Percentiles rank a stretch among this genome's conserved stretches.
phyloP scores from a whole-genome alignment of 1,139 yeast genomes.

The Yamadazyma pseudoaaseri region DNA sequence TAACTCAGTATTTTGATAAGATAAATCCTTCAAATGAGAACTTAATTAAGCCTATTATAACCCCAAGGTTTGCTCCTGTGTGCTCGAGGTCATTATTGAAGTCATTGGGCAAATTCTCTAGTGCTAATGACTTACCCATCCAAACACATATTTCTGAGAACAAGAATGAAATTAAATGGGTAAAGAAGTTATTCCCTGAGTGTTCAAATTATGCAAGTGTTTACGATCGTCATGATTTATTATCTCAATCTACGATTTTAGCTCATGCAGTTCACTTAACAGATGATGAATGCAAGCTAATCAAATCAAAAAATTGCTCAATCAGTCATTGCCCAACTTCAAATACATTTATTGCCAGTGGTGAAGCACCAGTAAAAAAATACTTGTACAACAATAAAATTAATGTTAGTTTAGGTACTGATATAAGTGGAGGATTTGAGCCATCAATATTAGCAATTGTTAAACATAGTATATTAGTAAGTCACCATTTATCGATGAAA shows the following conservation, averaged over 20 bases:
- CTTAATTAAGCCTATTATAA: slow-evolving; percentile 69
- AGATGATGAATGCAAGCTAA: slow-evolving; percentile 58
- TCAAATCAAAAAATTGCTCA: slow-evolving; percentile 60
- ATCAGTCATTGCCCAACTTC: slow-evolving; percentile 94
- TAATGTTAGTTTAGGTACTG: slow-evolving; percentile 87
- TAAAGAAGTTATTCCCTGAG: slow-evolving; percentile 71
- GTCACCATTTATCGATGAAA: slow-evolving; percentile 79
- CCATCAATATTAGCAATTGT: slow-evolving; percentile 76
- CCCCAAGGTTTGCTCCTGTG: slow-evolving; percentile 94
- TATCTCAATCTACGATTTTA: slow-evolving; percentile 66
- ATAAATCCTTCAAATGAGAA: slow-evolving; percentile 50
- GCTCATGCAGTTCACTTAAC: slow-evolving; percentile 88
- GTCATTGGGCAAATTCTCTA: slow-evolving; percentile 63
- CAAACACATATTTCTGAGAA: slow-evolving; percentile 94
- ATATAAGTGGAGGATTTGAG: slow-evolving; percentile 88
- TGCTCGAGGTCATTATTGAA: slow-evolving; percentile 65
- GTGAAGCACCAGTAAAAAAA: slow-evolving; percentile 77
- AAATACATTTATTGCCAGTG: slow-evolving; percentile 84
- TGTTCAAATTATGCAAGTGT: slow-evolving; percentile 70
- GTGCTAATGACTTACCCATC: slow-evolving; percentile 53
- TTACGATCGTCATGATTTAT: slow-evolving; percentile 61
- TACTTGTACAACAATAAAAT: slow-evolving; percentile 64
- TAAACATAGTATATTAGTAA: slow-evolving; percentile 76
- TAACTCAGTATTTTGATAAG: slow-evolving; percentile 54
- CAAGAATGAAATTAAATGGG: slow-evolving; percentile 70